phyloP scores from a whole-genome alignment of 306 rosid species.

The Canavalia gladiata region DNA sequence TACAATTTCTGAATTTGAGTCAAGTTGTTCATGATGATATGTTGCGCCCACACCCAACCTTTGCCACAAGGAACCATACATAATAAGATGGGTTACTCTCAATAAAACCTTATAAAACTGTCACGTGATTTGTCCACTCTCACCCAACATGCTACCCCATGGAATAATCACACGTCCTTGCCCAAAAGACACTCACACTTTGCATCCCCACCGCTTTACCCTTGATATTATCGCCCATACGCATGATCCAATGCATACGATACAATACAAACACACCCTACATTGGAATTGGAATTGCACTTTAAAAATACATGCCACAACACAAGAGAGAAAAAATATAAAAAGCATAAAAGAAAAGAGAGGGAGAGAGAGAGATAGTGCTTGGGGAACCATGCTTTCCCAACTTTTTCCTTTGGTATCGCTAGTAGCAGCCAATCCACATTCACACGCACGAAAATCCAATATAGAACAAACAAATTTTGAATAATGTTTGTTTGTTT shows the following conservation, averaged over 20 bases:
- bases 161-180: constrained; percentile 41
- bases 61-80: constrained; percentile 31
- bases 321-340: background rate
- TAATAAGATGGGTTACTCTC: constrained; percentile 4
- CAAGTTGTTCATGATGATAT: constrained; percentile 29
- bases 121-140: constrained; percentile 53
- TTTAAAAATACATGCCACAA: background rate
- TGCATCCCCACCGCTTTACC: constrained; percentile 20
- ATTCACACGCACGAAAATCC: constrained; percentile 47
- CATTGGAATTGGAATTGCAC: background rate
- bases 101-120: constrained; percentile 29
- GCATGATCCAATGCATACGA: constrained; percentile 43
- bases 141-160: constrained; percentile 48
- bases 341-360: constrained; percentile 38
- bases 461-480: constrained; percentile 47
- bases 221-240: constrained; percentile 27
- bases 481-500: constrained; percentile 45
- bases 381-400: constrained; percentile 51
- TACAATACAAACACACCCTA: constrained; percentile 21
- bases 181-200: constrained; percentile 15
- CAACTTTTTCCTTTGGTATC: constrained; percentile 43
- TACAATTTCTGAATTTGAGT: constrained; percentile 4
- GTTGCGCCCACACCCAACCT: constrained; percentile 40
- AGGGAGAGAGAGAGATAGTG: constrained; percentile 47
- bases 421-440: constrained; percentile 56